These are phyloP conservation scores for Beauveria pseudobassiana DNA, from an alignment of 2,329 filamentous ascomycete species.

Conservation along the genomic window DNA sequence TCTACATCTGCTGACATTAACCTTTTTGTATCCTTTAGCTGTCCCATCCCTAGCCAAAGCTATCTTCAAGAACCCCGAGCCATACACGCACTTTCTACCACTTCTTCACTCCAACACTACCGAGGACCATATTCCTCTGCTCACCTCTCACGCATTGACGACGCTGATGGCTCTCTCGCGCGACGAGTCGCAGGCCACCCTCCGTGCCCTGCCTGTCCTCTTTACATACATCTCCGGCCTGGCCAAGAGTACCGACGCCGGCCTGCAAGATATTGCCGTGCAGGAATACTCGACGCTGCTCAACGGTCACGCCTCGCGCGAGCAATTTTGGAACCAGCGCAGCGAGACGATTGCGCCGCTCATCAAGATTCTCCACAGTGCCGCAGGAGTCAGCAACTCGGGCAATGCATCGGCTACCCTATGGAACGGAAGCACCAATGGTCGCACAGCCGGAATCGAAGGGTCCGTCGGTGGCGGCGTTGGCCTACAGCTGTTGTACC, in stretches of 20 bases:
- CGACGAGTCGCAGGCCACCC: constrained; percentile 56
- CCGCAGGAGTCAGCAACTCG: constrained; percentile 64
- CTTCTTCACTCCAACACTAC: constrained; percentile 71
- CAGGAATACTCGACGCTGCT: constrained; percentile 83
- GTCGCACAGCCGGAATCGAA: constrained; percentile 55
- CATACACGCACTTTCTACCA: constrained; percentile 77
- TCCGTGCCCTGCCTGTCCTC: constrained; percentile 71
- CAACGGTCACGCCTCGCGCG: constrained; percentile 63
- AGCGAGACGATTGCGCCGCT: constrained; percentile 78
- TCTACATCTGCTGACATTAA: constrained; percentile 15
- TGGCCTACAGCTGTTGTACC: constrained; percentile 86
- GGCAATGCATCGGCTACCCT: constrained; percentile 52
- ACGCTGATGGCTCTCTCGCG: constrained; percentile 65
- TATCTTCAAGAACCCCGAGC: constrained; percentile 66
- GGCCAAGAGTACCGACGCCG: constrained; percentile 77
- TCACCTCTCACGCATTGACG: constrained; percentile 81
- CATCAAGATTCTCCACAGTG: constrained; percentile 72
- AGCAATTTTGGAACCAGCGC: constrained; percentile 86
- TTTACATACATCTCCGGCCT: constrained; percentile 81
- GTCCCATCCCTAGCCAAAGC: constrained; percentile 71
- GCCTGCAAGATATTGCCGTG: constrained; percentile 91
- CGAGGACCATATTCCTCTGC: constrained; percentile 77
- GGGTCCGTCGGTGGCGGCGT: constrained; percentile 69
- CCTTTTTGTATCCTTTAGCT: constrained; percentile 42
- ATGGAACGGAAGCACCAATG: constrained; percentile 48